phyloP scores from a whole-genome alignment of 1,284 basidiomycete species.

The Sanguinoderma infundibulare region DNA sequence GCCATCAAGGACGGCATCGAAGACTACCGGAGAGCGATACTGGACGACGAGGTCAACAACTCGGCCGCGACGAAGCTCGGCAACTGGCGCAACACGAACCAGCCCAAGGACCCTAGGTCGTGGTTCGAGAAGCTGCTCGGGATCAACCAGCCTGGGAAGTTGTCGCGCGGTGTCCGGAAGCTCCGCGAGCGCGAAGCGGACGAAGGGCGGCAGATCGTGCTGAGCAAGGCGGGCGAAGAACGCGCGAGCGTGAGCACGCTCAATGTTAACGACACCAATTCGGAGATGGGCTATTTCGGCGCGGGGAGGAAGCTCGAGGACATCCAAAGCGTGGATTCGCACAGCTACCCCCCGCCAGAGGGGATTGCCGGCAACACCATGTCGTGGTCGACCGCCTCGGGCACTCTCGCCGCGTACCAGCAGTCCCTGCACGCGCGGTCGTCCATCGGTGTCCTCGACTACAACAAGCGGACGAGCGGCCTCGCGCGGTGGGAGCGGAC shows the following conservation, averaged over 20 bases:
- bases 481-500: conserved; percentile 92
- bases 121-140: conserved; percentile 78
- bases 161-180: conserved; percentile 86
- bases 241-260: conserved; percentile 42
- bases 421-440: conserved; percentile 58
- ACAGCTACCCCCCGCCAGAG: conserved; percentile 62
- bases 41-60: conserved; percentile 94
- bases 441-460: conserved; percentile 79
- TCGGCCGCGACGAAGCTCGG: conserved; percentile 87
- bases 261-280: conserved; percentile 44
- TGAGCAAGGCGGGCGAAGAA: conserved; percentile 54
- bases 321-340: conserved; percentile 68
- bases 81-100: conserved; percentile 91
- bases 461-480: conserved; percentile 68
- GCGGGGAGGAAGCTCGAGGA: conserved; percentile 61
- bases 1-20: conserved; percentile 95
- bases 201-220: conserved; percentile 63
- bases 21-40: conserved; percentile 85
- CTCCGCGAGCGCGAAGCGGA: conserved; percentile 84
- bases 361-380: conserved; percentile 12
- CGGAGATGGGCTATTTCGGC: conserved; percentile 44
- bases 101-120: conserved; percentile 76
- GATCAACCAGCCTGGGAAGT: conserved; percentile 69
- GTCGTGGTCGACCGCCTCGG: conserved; percentile 32
- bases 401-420: conserved; percentile 47